Percentiles rank a stretch among this genome's conserved stretches.
These are phyloP conservation scores for Silene uniflora DNA, from an alignment of 148 eudicot genomes.

Conservation along the genomic window DNA sequence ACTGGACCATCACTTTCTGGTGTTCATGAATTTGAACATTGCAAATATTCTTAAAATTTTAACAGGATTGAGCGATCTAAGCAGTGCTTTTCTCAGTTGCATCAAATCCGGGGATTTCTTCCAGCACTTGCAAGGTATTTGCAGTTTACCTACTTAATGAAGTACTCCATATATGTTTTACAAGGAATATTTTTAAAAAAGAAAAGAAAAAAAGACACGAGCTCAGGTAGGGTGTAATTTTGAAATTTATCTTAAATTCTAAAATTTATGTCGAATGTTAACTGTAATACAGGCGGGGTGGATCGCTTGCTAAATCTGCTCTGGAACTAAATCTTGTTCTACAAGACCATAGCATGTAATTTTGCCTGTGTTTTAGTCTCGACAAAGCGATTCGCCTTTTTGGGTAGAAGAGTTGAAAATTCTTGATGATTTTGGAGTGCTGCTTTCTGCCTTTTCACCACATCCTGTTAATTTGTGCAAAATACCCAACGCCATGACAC, in stretches of 20 bases:
- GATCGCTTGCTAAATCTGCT: conserved; percentile 64
- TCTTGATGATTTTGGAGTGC: conserved; percentile 26
- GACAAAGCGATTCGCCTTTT: not conserved
- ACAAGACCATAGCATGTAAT: conserved; percentile 39
- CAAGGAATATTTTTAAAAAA: no score
- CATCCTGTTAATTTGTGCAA: not conserved
- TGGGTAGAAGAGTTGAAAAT: conserved; percentile 3
- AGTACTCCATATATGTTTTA: no score
- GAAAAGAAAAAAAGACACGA: no score
- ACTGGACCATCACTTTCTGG: not conserved
- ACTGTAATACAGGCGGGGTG: conserved; percentile 58
- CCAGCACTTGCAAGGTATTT: conserved; percentile 61
- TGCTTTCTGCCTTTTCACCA: conserved; percentile 14
- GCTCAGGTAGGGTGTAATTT: no score
- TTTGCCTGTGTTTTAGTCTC: not conserved
- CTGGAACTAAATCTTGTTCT: conserved; percentile 68
- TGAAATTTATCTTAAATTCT: no score
- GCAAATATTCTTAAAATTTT: not conserved
- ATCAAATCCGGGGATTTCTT: conserved; percentile 54
- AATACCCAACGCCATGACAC: conserved; percentile 14
- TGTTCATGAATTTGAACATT: conserved; percentile 4
- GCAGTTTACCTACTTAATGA: no score
- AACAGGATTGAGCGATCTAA: conserved; percentile 74
- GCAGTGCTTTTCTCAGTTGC: conserved; percentile 61
- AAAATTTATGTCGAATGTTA: not conserved